Base-by-base conservation (phyloP, 2,329 filamentous ascomycete genomes). In the Phialocephala sp. region DNA sequence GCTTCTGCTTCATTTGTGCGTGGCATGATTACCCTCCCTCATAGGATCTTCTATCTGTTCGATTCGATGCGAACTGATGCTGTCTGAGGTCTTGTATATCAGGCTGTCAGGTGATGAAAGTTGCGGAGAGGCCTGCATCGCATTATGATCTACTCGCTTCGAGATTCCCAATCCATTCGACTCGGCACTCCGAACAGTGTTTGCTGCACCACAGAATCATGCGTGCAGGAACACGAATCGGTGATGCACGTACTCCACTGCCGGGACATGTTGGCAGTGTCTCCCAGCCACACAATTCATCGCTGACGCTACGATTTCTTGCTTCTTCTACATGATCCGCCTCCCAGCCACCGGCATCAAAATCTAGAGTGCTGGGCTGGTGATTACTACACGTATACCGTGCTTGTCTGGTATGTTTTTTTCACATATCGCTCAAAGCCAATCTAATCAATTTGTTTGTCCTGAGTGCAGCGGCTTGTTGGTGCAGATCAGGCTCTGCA, bases 1-100 rank as follows among this genome's bases (percentile, higher is more conserved):
- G 89, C 85, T 68, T 84, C 83, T 14, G 90, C 90, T 78, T 94
- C 91, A 71, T 93, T 91, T 54, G 89, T 88, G 67, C 88, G 88
- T 20, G 89, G 76, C 90, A 93, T 92, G 18, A 24, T 70, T 60
- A 27, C 60, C 3, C 6, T 43, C 41, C n/a, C n/a, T 15, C 41
- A 18, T 43, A 15, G n/a, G 8, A 43, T 43, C 12, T 15, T 43
- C 41, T 43, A 18, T n/a, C n/a, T 43, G 15, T 43, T n/a, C 15
- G 15, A 15, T 18, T 18, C 1, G 15, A 43, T 18, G 27, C 27
- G n/a, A n/a, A n/a, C n/a, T n/a, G n/a, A n/a, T n/a, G n/a, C n/a
- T n/a, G n/a, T n/a, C n/a, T n/a, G n/a, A n/a, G n/a, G 27, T 32
- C 6, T 32, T 32, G 27, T 3, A 32, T 3, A 32, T 6, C 27